Evolutionary conservation across 345 rosid species (phyloP).

Genomic region (Sonneratia alba): DNA sequence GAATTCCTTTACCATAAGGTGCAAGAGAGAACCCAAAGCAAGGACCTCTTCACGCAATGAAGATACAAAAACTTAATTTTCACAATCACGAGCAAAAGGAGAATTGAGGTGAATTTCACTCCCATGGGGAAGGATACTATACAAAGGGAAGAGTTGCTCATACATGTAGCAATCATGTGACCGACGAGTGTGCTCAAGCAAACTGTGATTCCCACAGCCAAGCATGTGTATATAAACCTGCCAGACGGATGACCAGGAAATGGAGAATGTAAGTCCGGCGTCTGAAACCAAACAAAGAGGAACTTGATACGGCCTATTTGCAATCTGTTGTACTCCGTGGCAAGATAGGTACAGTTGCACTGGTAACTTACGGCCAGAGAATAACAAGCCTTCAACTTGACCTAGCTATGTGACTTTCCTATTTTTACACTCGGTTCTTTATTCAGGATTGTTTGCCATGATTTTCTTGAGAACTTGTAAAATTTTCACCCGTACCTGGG

Average conservation of each 20-base stretch:
- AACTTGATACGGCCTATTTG: too few species aligned
- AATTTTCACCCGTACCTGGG: background rate
- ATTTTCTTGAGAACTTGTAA: too few species aligned
- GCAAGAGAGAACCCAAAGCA: background rate
- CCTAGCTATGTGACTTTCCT: background rate
- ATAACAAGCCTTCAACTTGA: background rate
- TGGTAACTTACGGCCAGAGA: too few species aligned
- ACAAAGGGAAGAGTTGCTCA: slow-evolving; percentile 26
- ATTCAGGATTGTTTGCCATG: background rate
- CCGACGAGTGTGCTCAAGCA: slow-evolving; percentile 43
- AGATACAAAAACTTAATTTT: background rate
- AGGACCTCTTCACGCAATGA: background rate
- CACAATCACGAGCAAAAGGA: background rate
- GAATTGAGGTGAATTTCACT: background rate
- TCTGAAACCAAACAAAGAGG: background rate
- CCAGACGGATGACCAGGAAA: slow-evolving; percentile 1
- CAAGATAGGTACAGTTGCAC: too few species aligned
- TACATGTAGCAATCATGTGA: slow-evolving; percentile 19
- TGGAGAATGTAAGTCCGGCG: background rate
- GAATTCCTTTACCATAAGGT: background rate
- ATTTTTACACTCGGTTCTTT: background rate
- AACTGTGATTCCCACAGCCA: slow-evolving; percentile 37
- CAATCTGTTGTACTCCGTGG: too few species aligned
- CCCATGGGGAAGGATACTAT: slow-evolving; percentile 33
- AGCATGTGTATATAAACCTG: slow-evolving; percentile 50